Evolutionary conservation across 345 rosid genomes (phyloP).

Genomic region (Rhizophora apiculata): DNA sequence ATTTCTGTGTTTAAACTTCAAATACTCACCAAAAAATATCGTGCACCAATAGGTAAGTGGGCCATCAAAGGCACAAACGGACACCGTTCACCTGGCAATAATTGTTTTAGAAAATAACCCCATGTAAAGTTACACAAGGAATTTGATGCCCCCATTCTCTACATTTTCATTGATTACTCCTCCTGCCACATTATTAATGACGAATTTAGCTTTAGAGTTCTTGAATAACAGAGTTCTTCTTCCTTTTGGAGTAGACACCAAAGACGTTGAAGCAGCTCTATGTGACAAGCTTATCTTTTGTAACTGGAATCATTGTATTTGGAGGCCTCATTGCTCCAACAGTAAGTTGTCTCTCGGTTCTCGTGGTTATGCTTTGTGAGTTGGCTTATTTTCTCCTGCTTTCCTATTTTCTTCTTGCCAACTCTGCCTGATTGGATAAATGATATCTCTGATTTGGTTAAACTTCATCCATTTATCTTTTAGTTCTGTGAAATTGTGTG

Average conservation of each 20-base stretch:
- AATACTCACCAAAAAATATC: not conserved
- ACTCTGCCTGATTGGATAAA: not conserved
- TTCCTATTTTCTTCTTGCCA: not conserved
- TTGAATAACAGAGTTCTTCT: conserved; percentile 1
- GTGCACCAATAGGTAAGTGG: no score
- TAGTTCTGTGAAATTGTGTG: no score
- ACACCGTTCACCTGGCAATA: no score
- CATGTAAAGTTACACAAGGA: not conserved
- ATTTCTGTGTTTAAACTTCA: not conserved
- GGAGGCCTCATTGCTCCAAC: conserved; percentile 95
- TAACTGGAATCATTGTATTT: conserved; percentile 72
- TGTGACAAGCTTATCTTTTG: conserved; percentile 61
- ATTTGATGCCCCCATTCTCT: not conserved
- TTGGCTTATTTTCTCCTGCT: not conserved
- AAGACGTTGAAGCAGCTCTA: conserved; percentile 84
- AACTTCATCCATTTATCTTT: no score
- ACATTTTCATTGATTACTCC: not conserved
- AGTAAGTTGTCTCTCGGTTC: conserved; percentile 38
- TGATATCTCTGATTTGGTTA: not conserved
- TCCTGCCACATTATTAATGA: not conserved
- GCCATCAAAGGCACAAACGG: no score
- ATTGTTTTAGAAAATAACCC: no score
- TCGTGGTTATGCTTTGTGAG: not conserved
- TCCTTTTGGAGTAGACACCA: conserved; percentile 51
- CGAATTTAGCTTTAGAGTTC: not conserved